Evolutionary conservation across 106 monocot species (phyloP).

Genomic region (Phalaenopsis equestris): DNA sequence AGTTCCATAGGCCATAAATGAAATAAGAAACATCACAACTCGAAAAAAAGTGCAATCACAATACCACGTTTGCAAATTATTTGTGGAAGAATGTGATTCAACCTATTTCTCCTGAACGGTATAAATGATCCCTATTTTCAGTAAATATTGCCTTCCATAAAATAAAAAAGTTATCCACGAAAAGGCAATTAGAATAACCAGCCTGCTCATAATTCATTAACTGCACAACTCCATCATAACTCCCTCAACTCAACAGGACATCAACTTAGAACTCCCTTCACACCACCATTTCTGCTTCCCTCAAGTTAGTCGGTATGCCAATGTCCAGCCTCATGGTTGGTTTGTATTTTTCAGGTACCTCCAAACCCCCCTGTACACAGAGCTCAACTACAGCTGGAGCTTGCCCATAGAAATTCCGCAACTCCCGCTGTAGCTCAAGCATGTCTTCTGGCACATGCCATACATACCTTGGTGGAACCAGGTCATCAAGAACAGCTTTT

Average conservation of each 20-base stretch:
- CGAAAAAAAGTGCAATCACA: too few relatives aligned
- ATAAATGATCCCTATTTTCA: neutral
- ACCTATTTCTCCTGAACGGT: neutral
- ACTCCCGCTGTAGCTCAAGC: conserved; percentile 48
- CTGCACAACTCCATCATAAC: neutral
- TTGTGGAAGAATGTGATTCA: neutral
- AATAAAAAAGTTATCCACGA: neutral
- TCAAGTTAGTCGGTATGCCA: conserved; percentile 63
- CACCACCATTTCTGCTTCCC: conserved; percentile 94
- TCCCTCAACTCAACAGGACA: neutral
- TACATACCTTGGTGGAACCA: conserved; percentile 83
- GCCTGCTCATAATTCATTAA: neutral
- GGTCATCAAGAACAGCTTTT: conserved; percentile 65
- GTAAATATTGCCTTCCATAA: neutral
- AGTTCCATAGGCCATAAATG: too few relatives aligned
- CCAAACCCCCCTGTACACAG: conserved; percentile 70
- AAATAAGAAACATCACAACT: too few relatives aligned
- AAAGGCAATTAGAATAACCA: neutral
- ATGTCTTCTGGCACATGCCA: conserved; percentile 74
- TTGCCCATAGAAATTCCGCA: conserved; percentile 87
- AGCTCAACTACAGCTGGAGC: conserved; percentile 95
- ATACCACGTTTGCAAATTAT: too few relatives aligned
- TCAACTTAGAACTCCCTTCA: conserved; percentile 15
- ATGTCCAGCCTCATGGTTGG: conserved; percentile 86
- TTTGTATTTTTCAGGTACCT: conserved; percentile 70